These are phyloP conservation scores for Citeromyces nyonsensis DNA, from an alignment of 805 yeast species.

Conservation along the genomic window DNA sequence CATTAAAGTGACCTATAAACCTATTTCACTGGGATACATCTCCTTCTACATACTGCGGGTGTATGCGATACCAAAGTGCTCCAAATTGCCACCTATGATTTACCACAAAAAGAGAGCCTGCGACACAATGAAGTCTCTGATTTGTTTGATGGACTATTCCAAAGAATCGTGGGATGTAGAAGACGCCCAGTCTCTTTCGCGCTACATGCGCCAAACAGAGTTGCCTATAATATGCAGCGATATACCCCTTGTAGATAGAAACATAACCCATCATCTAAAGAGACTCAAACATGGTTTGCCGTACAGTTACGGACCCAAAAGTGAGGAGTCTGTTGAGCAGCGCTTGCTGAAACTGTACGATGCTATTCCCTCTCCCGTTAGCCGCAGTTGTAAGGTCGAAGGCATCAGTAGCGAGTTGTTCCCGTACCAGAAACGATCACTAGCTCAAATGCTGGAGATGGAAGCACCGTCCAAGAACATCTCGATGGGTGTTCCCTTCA, in stretches of 20 bases:
- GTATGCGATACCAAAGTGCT: too few species aligned
- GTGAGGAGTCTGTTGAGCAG: slow-evolving; percentile 4
- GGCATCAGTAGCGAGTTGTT: slow-evolving; percentile 39
- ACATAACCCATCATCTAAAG: slow-evolving; percentile 14
- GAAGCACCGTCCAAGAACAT: slow-evolving; percentile 14
- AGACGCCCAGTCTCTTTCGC: slow-evolving; percentile 3
- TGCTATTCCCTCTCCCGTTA: slow-evolving; percentile 14
- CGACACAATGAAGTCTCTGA: too few species aligned
- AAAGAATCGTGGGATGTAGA: slow-evolving; percentile 18
- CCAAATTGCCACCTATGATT: too few species aligned
- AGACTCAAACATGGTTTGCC: slow-evolving; percentile 15
- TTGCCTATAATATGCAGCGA: slow-evolving; percentile 7
- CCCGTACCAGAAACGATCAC: slow-evolving; percentile 43
- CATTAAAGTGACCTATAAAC: too few species aligned
- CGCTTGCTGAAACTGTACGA: slow-evolving; percentile 19
- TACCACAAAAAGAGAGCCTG: too few species aligned
- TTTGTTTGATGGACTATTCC: slow-evolving; percentile 21
- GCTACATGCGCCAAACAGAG: slow-evolving; percentile 1
- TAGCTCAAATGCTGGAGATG: slow-evolving; percentile 40
- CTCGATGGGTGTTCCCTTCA: slow-evolving; percentile 1
- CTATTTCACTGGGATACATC: too few species aligned
- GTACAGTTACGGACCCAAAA: slow-evolving; percentile 2
- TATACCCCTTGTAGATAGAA: slow-evolving; percentile 1
- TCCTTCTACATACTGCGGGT: too few species aligned
- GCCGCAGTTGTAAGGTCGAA: slow-evolving; percentile 11